Evolutionary conservation across 164 flowering plant genomes (phyloP).

Genomic region (Piper betle): DNA sequence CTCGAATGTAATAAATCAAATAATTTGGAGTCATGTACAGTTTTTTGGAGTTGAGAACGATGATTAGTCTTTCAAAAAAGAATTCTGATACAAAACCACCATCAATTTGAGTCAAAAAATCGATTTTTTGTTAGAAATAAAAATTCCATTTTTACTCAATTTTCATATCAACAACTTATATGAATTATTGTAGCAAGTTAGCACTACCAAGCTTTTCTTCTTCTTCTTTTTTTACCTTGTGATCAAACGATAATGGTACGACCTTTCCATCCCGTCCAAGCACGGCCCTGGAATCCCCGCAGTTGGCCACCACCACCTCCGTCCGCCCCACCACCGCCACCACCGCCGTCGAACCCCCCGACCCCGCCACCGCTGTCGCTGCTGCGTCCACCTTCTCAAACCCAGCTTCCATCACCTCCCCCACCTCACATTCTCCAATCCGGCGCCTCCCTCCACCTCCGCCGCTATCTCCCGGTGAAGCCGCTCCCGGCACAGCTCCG

Average conservation of each 20-base stretch:
- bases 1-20: too few species aligned
- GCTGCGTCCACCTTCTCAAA: conserved; percentile 55
- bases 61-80: too few species aligned
- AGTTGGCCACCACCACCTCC: conserved; percentile 58
- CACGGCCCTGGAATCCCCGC: conserved; percentile 84
- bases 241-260: conserved; percentile 55
- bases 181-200: too few species aligned
- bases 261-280: conserved; percentile 41
- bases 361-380: conserved; percentile 18
- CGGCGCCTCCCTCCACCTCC: conserved; percentile 14
- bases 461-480: conserved; percentile 34
- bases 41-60: too few species aligned
- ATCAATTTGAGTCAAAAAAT: too few species aligned
- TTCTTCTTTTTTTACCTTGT: conserved; percentile 81
- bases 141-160: too few species aligned
- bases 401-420: conserved; percentile 34
- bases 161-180: too few species aligned
- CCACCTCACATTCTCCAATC: conserved; percentile 39
- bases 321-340: conserved; percentile 55
- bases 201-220: too few species aligned
- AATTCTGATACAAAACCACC: background rate
- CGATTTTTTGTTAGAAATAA: too few species aligned
- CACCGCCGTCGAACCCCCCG: conserved; percentile 66
- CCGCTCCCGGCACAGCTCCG: conserved; percentile 43
- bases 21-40: too few species aligned